Base-by-base conservation (phyloP, 805 yeast species). In the Wickerhamiella qilinensis region DNA sequence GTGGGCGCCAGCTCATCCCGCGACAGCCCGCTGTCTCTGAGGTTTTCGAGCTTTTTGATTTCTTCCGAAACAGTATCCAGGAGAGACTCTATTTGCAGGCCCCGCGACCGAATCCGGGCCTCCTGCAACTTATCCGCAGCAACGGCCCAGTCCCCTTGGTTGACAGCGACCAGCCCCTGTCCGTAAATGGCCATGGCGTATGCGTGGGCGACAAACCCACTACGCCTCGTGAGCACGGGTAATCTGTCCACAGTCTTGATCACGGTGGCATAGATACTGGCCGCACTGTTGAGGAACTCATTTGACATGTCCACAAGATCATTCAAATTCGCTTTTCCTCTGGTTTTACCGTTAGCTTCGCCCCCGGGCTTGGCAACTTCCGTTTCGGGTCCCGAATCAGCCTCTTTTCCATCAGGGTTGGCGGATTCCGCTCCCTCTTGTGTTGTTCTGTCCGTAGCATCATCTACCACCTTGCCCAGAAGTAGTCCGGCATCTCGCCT, bases 111-210 rank as follows among this genome's bases (percentile, higher is more conserved):
- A 20, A 73, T 65, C 25, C 82, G 67, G 0, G 94, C 74, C 52
- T 80, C 85, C 5, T 76, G 62, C 35, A 86, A 60, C 20, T 70
- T 59, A 31, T 73, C 63, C 45, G 70, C 73, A 0, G 94, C 85
- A 39, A 65, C 58, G 2, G 63, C 67, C 40, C 69, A 63, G 9
- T 75, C 59, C 1, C 76, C 70, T 34, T 63, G 52, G 48, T 81
- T 82, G n/a, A 77, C 57, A 33, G 71, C 67, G 9, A 83, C 67
- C 4, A 85, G 93, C 2, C 95, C 97, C 30, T 82, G 63, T 0
- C 94, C 93, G 52, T 80, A 86, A 0, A 84, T 73, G 0, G 94
- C 74, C 53, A 86, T 63, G 0, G 93, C 91, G 31, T 79, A 73
- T 1, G 80, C 73, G 45, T 80, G 83, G 24, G 71, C 67, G 11